Evolutionary conservation across 768 basidiomycete species (phyloP).

Genomic region (Boletus insuetus): DNA sequence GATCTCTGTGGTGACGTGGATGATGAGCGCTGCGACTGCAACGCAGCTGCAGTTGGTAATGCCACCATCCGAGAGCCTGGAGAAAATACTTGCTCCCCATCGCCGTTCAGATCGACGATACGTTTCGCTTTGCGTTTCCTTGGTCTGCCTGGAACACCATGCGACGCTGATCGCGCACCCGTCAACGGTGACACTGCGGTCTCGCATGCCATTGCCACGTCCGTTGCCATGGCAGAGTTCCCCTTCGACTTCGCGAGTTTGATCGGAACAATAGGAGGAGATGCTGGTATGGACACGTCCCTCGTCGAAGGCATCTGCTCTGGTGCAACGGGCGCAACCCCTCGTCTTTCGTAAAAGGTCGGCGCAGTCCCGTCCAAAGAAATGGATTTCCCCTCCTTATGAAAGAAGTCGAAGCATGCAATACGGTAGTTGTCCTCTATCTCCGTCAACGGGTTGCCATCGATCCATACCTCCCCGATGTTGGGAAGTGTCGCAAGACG

Average conservation of each 20-base stretch:
- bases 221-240: constrained; percentile 17
- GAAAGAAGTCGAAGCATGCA: constrained; percentile 80
- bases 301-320: constrained; percentile 53
- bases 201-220: constrained; percentile 17
- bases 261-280: constrained; percentile 62
- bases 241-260: constrained; percentile 32
- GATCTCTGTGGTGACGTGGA: constrained; percentile 18
- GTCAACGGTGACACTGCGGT: constrained; percentile 33
- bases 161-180: constrained; percentile 43
- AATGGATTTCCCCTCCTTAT: constrained; percentile 76
- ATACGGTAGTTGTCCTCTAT: constrained; percentile 69
- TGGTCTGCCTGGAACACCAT: constrained; percentile 41
- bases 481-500: constrained; percentile 77
- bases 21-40: constrained; percentile 5
- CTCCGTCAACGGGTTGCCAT: constrained; percentile 80
- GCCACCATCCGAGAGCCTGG: constrained; percentile 1
- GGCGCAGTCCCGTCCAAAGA: constrained; percentile 73
- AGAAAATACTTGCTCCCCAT: constrained; percentile 35
- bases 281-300: constrained; percentile 47
- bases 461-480: constrained; percentile 76
- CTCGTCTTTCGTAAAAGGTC: constrained; percentile 68
- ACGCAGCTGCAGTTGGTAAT: background rate
- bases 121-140: constrained; percentile 67
- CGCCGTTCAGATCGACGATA: constrained; percentile 74
- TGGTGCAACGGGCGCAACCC: constrained; percentile 46